Base-by-base conservation (phyloP, 768 basidiomycete species). In the Rhodotorula diobovata region DNA sequence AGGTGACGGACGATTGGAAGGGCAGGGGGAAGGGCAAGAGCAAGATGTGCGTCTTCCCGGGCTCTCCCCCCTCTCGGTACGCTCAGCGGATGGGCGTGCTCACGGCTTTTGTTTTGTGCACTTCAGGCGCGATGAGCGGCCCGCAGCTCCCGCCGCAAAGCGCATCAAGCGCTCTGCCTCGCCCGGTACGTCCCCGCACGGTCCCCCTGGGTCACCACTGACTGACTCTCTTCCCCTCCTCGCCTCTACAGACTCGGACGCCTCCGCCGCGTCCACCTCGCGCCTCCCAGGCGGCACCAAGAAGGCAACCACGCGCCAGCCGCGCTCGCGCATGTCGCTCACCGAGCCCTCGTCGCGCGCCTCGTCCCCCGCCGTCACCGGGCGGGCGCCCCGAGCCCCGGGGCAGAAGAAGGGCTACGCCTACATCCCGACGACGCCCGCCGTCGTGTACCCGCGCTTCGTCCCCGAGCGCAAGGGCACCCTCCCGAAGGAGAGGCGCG, bases 1-100 rank as follows among this genome's bases (percentile, higher is more conserved):
- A 71, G 58, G 21, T 71, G 4, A 45, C 48, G 28, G 41, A 53
- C n/a, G 70, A 71, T 30, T 63, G 61, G 61, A 59, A 48, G 35
- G 57, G 63, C 25, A 59, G 41, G 35, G 51, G 58, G 28, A 45
- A 43, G 30, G 2, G 14, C 58, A 25, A 43, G 32, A 14, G 23
- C 11, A 60, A 61, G 21, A 5, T 32, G 70, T 71, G 43, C 28
- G 65, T 66, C 8, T 21, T 18, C 37, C 1, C 35, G 16, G n/a
- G n/a, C n/a, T n/a, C 23, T 28, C 23, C 43, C 25, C 30, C 15
- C 4, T 34, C 15, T n/a, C 30, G 16, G 18, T 25, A 20, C 16
- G n/a, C n/a, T n/a, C n/a, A n/a, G n/a, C n/a, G n/a, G n/a, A n/a
- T n/a, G n/a, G n/a, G n/a, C n/a, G n/a, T n/a, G 23, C 12, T 12